These are phyloP conservation scores for Bathelium albidoporum DNA, from an alignment of 495 filamentous ascomycete species.

Conservation along the genomic window DNA sequence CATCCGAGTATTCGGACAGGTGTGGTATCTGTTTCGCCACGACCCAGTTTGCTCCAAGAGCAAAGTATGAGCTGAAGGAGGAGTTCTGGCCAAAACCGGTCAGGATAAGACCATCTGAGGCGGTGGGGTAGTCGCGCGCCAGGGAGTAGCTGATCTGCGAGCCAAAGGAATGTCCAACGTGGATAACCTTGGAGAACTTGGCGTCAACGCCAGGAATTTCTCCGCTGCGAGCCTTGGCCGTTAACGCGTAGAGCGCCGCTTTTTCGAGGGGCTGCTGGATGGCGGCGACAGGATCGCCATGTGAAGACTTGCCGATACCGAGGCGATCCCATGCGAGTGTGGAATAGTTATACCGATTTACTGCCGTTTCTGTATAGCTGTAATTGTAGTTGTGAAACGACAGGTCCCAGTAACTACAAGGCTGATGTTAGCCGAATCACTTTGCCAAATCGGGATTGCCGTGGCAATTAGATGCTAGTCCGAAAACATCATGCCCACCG, in stretches of 20 bases:
- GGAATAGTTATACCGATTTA: slow-evolving; percentile 42
- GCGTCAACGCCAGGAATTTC: slow-evolving; percentile 8
- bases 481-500: background rate
- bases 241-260: slow-evolving; percentile 40
- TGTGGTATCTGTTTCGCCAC: slow-evolving; percentile 37
- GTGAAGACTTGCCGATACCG: slow-evolving; percentile 45
- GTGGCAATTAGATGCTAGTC: too few relatives aligned
- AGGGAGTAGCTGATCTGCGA: slow-evolving; percentile 38
- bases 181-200: slow-evolving; percentile 40
- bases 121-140: slow-evolving; percentile 37
- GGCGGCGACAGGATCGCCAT: slow-evolving; percentile 43
- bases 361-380: slow-evolving; percentile 45
- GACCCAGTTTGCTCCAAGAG: slow-evolving; percentile 37
- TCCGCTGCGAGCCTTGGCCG: slow-evolving; percentile 36
- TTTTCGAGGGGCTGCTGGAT: slow-evolving; percentile 46
- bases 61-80: slow-evolving; percentile 29
- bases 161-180: slow-evolving; percentile 49
- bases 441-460: background rate
- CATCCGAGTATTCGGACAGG: slow-evolving; percentile 23
- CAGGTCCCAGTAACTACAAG: slow-evolving; percentile 48
- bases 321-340: slow-evolving; percentile 49
- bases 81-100: slow-evolving; percentile 44
- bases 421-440: background rate
- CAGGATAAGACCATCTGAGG: slow-evolving; percentile 47
- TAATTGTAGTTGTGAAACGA: slow-evolving; percentile 43